Base-by-base conservation (phyloP, 176 grass and related monocot species). In the Phoenix dactylifera region DNA sequence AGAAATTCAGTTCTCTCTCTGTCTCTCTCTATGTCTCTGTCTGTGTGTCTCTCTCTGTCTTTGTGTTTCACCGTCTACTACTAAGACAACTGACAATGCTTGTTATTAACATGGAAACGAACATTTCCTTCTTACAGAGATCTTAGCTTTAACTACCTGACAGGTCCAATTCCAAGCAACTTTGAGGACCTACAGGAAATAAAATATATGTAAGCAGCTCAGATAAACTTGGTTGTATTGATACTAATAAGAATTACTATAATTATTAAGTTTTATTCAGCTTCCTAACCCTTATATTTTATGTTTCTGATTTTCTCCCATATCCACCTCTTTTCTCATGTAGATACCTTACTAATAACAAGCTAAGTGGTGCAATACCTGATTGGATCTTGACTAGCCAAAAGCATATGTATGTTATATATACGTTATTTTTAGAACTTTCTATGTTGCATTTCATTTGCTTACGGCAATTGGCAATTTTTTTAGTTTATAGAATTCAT, bases 301-400 rank as follows among this genome's bases (percentile, higher is more conserved):
- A 35, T 35, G 32, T 35, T 35, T 9, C 32, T 35, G 32, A 35
- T 35, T 35, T 35, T 35, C 9, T 35, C 35, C 44, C 32, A 63
- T 19, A 24, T 63, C 17, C 3, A 29, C 49, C 24, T 26, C 16
- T 50, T 53, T 66, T 16, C 14, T 55, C 3, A 24, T 66, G 7
- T 66, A 66, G 64, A 50, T 66, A 66, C 64, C 64, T 66, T 16
- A 66, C 64, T 3, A 53, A 53, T 54, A 66, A 66, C 50, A 54
- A 66, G 15, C 16, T 66, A 0, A 66, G 24, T 30, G 64, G 64
- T 14, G 19, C 6, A 7, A 66, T 66, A 15, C 64, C 64, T 28
- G 9, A 2, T 19, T 66, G 64, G 64, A 66, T 66, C 15, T 66
- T 66, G 24, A 54, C 16, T 6, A 66, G 24, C 24, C 26, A 19